A percentile compares a stretch with the other conserved stretches of the same genome.
These are phyloP conservation scores for Epichloe typhina DNA, from an alignment of 2,329 filamentous ascomycete genomes.

Conservation along the genomic window DNA sequence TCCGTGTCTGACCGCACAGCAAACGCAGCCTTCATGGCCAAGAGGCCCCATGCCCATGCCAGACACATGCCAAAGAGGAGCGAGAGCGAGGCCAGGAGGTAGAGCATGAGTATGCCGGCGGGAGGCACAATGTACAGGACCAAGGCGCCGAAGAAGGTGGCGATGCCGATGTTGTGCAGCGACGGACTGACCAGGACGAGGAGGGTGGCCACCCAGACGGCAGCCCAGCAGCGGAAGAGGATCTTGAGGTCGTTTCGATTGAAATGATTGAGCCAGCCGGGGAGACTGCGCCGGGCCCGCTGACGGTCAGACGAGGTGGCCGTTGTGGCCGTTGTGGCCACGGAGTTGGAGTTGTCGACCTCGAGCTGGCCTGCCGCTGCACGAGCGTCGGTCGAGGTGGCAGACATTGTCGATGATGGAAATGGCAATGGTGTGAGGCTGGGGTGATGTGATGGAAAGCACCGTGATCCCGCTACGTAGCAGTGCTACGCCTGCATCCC, in stretches of 20 bases:
- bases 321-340: background rate
- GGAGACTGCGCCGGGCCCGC: constrained; percentile 7
- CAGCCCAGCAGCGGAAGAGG: constrained; percentile 31
- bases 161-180: constrained; percentile 25
- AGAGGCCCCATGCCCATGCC: constrained; percentile 36
- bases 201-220: constrained; percentile 30
- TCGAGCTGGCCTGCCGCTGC: background rate
- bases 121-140: constrained; percentile 33
- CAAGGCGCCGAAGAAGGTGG: constrained; percentile 30
- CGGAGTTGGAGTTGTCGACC: background rate
- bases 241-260: constrained; percentile 32
- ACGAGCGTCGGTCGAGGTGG: background rate
- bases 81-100: constrained; percentile 27
- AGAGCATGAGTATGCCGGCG: constrained; percentile 30
- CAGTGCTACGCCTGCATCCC: too few species aligned
- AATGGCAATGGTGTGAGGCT: too few species aligned
- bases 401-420: background rate
- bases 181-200: constrained; percentile 33
- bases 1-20: constrained; percentile 26
- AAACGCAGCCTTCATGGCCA: constrained; percentile 34
- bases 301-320: background rate
- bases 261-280: constrained; percentile 30
- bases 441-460: too few species aligned
- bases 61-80: constrained; percentile 32
- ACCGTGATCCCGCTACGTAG: too few species aligned